phyloP scores from a whole-genome alignment of 805 yeast genomes.

The Hermanozyma aechmeae region DNA sequence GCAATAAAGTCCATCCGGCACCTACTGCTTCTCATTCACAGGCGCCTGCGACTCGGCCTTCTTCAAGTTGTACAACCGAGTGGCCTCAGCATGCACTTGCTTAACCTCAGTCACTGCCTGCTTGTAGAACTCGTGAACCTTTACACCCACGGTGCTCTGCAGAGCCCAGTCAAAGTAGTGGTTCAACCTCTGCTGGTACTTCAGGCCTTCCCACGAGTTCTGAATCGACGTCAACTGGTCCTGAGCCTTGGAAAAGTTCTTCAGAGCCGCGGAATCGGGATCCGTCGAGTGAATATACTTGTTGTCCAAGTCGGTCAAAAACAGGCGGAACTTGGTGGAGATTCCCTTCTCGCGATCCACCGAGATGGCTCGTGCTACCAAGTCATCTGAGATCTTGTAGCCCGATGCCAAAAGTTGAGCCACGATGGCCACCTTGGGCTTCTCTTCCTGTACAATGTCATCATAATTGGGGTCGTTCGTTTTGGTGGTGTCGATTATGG shows the following conservation, averaged over 20 bases:
- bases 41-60: too few relatives aligned
- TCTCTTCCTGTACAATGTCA: conserved; percentile 64
- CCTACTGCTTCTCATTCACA: too few relatives aligned
- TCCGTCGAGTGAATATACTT: conserved; percentile 52
- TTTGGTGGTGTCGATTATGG: conserved; percentile 5
- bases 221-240: conserved; percentile 26
- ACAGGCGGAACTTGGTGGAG: conserved; percentile 45
- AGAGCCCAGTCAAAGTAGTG: conserved; percentile 40
- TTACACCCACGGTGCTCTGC: conserved; percentile 33
- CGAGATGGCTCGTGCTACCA: conserved; percentile 51
- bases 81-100: conserved; percentile 68
- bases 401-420: conserved; percentile 75
- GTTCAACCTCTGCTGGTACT: conserved; percentile 23
- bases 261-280: conserved; percentile 34
- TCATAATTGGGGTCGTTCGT: conserved; percentile 25
- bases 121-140: conserved; percentile 52
- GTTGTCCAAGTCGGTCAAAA: conserved; percentile 44
- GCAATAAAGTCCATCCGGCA: too few relatives aligned
- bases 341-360: conserved; percentile 60
- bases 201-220: conserved; percentile 21
- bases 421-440: conserved; percentile 66
- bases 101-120: conserved; percentile 44
- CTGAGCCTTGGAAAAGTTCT: conserved; percentile 20
- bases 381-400: conserved; percentile 52
- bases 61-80: conserved; percentile 56